Base-by-base conservation (phyloP, 139 green algal species). In the Micromonas commoda region DNA sequence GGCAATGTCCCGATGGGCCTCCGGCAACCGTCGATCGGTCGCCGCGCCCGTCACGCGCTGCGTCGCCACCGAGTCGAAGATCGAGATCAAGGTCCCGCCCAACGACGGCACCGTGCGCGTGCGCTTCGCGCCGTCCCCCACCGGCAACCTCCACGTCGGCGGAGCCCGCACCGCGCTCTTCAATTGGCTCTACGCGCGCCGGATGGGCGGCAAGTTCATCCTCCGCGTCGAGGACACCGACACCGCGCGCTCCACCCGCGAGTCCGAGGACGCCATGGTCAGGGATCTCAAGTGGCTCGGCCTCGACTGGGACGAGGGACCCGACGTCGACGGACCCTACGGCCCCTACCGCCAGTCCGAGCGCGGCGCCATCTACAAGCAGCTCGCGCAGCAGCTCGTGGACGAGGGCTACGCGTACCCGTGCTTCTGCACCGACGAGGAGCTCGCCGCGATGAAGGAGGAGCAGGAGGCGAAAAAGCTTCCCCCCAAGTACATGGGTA, bases 341-440 rank as follows among this genome's bases (percentile, higher is more conserved):
- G 95, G 91, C 2, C 95, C 95, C 1, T 99, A 99, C 86, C 88
- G 95, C 34, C 95, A 99, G 90, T 93, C 85, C 13, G 95, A 99
- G 88, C 87, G 95, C 35, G 91, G 85, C 20, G 85, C 89, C 3
- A 89, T 99, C 38, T 99, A 99, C 82, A 92, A 93, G 80, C 53
- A 90, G 80, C 91, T 93, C 68, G 94, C 92, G 29, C 83, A 97
- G 71, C 80, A 94, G 85, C 87, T 99, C 80, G 89, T 98, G 33
- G 84, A 85, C 37, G 39, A 83, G 31, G 93, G 92, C 38, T 54
- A 89, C 65, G 96, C 89, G 26, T 99, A 98, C 86, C 91, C 88
- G 66, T 98, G 93, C 92, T 99, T 99, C 90, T 99, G 96, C 92
- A 97, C 91, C 2, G 95, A 99, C 69, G 93, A 97, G 80, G 85